Evolutionary conservation across 2,329 filamentous ascomycete species (phyloP).

Genomic region (Chalaropsis ovoidea): DNA sequence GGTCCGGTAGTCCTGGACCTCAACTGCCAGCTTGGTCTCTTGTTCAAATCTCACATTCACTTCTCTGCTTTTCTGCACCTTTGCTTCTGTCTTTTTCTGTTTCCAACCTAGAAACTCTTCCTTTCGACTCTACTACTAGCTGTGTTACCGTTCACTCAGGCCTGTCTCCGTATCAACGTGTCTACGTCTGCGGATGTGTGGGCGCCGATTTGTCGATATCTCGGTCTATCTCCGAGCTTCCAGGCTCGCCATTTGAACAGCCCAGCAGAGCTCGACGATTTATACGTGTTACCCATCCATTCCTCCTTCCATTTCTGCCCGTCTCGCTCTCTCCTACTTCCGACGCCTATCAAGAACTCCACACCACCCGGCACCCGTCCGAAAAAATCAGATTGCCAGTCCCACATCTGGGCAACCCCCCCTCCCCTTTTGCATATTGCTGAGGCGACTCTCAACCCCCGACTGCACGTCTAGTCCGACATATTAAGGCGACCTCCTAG

Average conservation of each 20-base stretch:
- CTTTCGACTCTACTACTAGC: not conserved
- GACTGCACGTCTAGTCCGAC: not conserved
- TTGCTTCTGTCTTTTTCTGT: not conserved
- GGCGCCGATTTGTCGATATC: not conserved
- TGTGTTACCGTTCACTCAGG: not conserved
- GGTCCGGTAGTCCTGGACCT: not conserved
- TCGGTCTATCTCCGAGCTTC: not conserved
- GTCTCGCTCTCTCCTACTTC: not conserved
- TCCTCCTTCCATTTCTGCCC: not conserved
- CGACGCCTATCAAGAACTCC: slow-evolving; percentile 1
- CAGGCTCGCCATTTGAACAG: not conserved
- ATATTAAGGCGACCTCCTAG: not conserved
- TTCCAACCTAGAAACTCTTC: not conserved
- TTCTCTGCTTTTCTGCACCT: not conserved
- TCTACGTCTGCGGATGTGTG: too few species aligned
- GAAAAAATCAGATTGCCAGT: not conserved
- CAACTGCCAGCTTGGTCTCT: not conserved
- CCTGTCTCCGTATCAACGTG: not conserved
- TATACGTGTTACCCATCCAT: not conserved
- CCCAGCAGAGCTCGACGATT: not conserved
- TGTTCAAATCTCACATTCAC: not conserved
- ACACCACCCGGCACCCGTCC: not conserved
- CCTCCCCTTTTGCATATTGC: not conserved
- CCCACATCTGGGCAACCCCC: not conserved
- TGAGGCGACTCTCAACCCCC: not conserved